Conservation (phyloP, 192 early-diverging fungal genomes). For the Coemansia sp. region DNA sequence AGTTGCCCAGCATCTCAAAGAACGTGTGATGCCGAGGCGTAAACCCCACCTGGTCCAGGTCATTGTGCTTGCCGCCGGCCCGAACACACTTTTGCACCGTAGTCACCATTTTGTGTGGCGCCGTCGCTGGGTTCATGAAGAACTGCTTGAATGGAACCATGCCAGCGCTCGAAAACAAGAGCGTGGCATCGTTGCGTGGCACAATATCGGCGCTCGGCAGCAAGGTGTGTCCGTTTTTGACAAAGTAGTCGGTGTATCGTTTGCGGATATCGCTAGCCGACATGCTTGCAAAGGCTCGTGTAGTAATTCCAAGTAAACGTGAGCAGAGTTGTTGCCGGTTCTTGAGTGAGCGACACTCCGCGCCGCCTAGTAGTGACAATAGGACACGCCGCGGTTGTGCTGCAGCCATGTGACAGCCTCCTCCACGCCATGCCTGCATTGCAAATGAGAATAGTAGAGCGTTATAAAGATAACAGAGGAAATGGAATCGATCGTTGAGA, state of each 20-base stretch:
- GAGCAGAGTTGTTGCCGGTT: neutral
- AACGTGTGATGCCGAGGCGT: conserved; percentile 98
- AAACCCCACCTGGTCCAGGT: conserved; percentile 96
- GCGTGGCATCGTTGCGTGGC: conserved; percentile 90
- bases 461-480: neutral
- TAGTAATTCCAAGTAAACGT: neutral
- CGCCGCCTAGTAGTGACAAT: neutral
- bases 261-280: conserved; percentile 73
- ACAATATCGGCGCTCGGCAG: conserved; percentile 84
- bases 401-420: neutral
- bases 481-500: too few relatives aligned
- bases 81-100: conserved; percentile 98
- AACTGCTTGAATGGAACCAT: conserved; percentile 98
- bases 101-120: conserved; percentile 81
- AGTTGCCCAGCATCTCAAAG: conserved; percentile 99
- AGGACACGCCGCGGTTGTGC: neutral
- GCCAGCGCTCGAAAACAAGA: conserved; percentile 94
- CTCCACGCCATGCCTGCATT: neutral
- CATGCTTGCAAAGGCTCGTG: conserved; percentile 16
- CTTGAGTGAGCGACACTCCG: neutral
- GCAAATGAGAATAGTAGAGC: neutral
- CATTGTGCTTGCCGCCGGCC: conserved; percentile 98
- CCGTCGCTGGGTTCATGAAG: conserved; percentile 84
- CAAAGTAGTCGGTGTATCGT: conserved; percentile 87
- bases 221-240: conserved; percentile 65